Conservation (phyloP, 768 basidiomycete species). For the Trametopsis cervina region DNA sequence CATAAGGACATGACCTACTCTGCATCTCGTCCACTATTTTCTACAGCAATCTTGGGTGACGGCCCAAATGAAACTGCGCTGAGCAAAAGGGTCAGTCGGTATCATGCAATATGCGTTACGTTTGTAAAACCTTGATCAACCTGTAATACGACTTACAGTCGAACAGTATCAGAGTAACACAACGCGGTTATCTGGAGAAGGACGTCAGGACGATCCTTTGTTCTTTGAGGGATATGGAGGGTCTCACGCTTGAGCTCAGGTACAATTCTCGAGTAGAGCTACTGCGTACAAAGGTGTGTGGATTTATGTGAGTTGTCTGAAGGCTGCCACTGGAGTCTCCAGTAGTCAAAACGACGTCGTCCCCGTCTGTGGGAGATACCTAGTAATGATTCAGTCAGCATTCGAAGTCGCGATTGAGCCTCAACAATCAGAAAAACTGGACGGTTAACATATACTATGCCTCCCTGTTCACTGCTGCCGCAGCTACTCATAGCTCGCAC, state of each 20-base stretch:
- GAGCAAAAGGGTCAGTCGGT: too few species aligned
- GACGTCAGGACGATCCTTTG: not conserved
- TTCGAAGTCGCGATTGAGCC: too few species aligned
- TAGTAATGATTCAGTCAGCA: too few species aligned
- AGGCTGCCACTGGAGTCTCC: conserved; percentile 10
- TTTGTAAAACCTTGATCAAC: not conserved
- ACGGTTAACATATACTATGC: too few species aligned
- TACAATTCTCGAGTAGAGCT: conserved; percentile 7
- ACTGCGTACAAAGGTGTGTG: not conserved
- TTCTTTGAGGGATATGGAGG: not conserved
- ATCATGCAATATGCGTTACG: too few species aligned
- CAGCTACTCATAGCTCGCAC: not conserved
- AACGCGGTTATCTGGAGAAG: conserved; percentile 6
- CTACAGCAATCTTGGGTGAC: conserved; percentile 41
- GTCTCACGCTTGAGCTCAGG: conserved; percentile 4
- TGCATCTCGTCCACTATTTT: conserved; percentile 37
- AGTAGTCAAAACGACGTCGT: not conserved
- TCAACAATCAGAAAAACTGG: not conserved
- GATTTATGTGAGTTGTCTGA: conserved; percentile 6
- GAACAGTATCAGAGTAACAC: conserved; percentile 6
- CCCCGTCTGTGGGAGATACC: too few species aligned
- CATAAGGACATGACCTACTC: conserved; percentile 10
- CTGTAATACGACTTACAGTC: conserved; percentile 5
- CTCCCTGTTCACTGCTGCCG: too few species aligned
- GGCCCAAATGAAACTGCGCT: conserved; percentile 57